Evolutionary conservation across 2,329 filamentous ascomycete species (phyloP), one percentile per base, ranked within the genome.

Genomic region (Colletotrichum siamense): DNA sequence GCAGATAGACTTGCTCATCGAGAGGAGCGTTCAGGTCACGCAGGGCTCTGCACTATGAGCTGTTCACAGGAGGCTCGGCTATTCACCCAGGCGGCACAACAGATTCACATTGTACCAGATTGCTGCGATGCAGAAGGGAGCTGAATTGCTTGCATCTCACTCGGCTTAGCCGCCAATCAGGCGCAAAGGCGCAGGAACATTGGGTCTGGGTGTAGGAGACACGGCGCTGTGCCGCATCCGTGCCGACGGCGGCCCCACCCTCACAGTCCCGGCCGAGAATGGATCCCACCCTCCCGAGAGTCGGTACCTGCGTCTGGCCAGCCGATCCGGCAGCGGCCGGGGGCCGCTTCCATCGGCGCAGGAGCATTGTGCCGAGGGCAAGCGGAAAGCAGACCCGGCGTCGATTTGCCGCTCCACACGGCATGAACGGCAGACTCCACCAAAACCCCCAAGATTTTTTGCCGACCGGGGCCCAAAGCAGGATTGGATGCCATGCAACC

Each of bases 1-100:
- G 88, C 89, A 13, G 90, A 92, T 72, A 91, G 93, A 82, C 94
- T 93, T 92, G 64, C 91, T 91, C 0, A 86, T 93, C 79, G 89
- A 89, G 82, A 89, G 90, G 22, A 91, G 91, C 5, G 89, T 93
- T 18, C 86, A 90, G 77, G 88, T 90, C 0, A 88, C 94, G 13
- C 86, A 87, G 80, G 64, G 90, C 90, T 7, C 81, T 93, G 77
- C 91, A 93, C 81, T 89, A 92, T 26, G 68, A 7, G n/a, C 57
- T 36, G 36, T n/a, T 63, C 6, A 64, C 36, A 15, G 28, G 57
- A 70, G n/a, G 36, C 49, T 8, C 36, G 49, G 34, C 30, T 28
- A 1, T 68, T 57, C 6, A 36, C 24, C 9, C 7, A 44, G 34
- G 0, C 15, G 13, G 2, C 24, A 24, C 13, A n/a, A 36, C 34